Evolutionary conservation across 1,284 basidiomycete genomes (phyloP), one percentile per base, ranked within the genome.

Genomic region (Trichosporon faecale): DNA sequence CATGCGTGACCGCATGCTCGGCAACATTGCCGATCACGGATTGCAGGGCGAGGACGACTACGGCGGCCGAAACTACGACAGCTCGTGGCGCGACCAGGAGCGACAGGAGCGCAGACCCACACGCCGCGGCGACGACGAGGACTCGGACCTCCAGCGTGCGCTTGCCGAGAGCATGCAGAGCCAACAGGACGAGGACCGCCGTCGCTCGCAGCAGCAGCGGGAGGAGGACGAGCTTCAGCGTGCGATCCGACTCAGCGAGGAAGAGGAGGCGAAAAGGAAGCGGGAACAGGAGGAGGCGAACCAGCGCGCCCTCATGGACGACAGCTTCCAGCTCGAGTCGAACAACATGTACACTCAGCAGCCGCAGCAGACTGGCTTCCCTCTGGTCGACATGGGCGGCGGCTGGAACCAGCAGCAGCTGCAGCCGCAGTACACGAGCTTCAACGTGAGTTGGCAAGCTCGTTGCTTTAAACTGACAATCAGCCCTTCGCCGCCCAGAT

Each of bases 1-100:
- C 72, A 99, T 98, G 95, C 89, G 95, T 55, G 94, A 98, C 85
- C 90, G 96, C 21, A 96, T 98, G 94, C 85, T 91, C 67, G 87
- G 88, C 64, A 89, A 89, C 21, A 84, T 86, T 44, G 82, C 81
- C 27, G 77, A 83, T 44, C 77, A 75, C 66, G 78, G 79, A 6
- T 71, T 84, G 7, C 82, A 83, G 29, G 86, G 85, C 6, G 85
- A 84, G 25, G 75, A 76, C 40, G 86, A 86, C 46, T 87, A 85
- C 46, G 87, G 23, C 18, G 55, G 55, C 16, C 55, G 55, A 18
- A 23, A 60, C 55, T 60, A 60, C 55, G 25, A 60, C 72, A 31
- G 27, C 55, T 60, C 55, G 55, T 60, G 55, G 55, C 55, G 55
- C 14, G 55, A 60, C 29, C 55, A 60, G 55, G 63, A 66, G 73